phyloP scores from a whole-genome alignment of 306 rosid species.

The Fragaria vesca region DNA sequence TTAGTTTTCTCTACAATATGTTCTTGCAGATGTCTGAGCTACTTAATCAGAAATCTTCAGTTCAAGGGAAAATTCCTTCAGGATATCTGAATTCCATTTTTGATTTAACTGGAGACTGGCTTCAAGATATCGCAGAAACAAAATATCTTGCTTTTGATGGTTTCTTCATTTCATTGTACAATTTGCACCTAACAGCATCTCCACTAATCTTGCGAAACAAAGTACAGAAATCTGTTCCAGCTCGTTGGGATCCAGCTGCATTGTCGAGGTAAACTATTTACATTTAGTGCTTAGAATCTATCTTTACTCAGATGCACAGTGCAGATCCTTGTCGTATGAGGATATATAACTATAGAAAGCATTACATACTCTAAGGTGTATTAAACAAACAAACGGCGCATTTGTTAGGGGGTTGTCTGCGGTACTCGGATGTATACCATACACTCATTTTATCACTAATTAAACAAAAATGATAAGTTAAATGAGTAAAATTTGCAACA shows the following conservation, averaged over 20 bases:
- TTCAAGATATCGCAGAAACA: slow-evolving; percentile 74
- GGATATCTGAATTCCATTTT: slow-evolving; percentile 87
- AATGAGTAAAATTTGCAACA: too few relatives aligned
- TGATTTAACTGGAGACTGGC: slow-evolving; percentile 83
- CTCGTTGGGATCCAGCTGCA: slow-evolving; percentile 91
- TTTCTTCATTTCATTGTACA: slow-evolving; percentile 73
- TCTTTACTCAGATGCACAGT: background rate
- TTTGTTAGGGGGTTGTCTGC: background rate
- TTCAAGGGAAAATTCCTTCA: slow-evolving; percentile 93
- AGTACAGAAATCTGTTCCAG: slow-evolving; percentile 83
- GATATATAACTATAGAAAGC: background rate
- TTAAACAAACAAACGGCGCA: background rate
- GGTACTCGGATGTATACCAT: too few relatives aligned
- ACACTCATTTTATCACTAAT: too few relatives aligned
- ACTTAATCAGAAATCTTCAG: slow-evolving; percentile 76
- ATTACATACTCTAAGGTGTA: background rate
- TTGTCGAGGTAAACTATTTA: slow-evolving; percentile 60
- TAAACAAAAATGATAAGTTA: too few relatives aligned
- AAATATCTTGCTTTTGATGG: slow-evolving; percentile 87
- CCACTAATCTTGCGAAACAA: slow-evolving; percentile 61
- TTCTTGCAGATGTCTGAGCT: slow-evolving; percentile 88
- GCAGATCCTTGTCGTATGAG: background rate
- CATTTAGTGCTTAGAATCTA: background rate
- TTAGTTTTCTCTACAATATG: slow-evolving; percentile 20
- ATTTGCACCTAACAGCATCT: slow-evolving; percentile 75